Evolutionary conservation across 1,284 basidiomycete species (phyloP), one percentile per base, ranked within the genome.

Genomic region (Malassezia vespertilionis): DNA sequence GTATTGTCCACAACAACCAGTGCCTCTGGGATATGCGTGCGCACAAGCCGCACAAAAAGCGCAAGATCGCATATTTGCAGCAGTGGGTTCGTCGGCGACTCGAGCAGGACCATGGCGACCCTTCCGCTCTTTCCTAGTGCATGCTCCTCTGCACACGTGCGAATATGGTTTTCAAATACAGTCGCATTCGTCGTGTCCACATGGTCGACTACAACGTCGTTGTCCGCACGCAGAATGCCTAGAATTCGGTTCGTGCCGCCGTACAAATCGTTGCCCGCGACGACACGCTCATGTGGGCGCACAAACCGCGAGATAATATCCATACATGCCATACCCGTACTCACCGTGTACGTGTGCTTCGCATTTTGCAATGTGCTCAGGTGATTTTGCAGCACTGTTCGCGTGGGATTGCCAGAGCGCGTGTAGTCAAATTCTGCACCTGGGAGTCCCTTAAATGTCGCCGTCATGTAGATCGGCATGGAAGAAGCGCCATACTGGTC

Each of bases 181-280:
- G 75, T 61, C 0, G 85, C 78, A 47, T 83, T 72, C 7, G 90
- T 95, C 15, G 90, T 96, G 71, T 97, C 89, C 61, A 93, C 82
- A 72, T 99, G 90, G 70, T 88, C 82, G 22, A 95, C 87, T 23
- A 79, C 79, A 58, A 96, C 85, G 34, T 86, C 87, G 58, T 82
- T 83, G 72, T 96, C 84, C 2, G 80, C 80, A 57, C 81, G 81
- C 53, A 96, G 79, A 73, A 91, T 95, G n/a, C 80, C 81, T 48
- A 99, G 79, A 8, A 99, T 79, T 40, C 93, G 84, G 73, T 99
- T 91, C 18, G 93, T 95, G 17, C 93, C 93, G 32, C 93, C 93
- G 72, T 99, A 99, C 33, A 97, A 75, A 72, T 99, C 93, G 72
- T 96, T 87, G 31, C 91, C 91, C 2, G 93, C 90, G 58, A 99